Evolutionary conservation across 306 rosid genomes (phyloP).

Genomic region (Sicyos edulis): DNA sequence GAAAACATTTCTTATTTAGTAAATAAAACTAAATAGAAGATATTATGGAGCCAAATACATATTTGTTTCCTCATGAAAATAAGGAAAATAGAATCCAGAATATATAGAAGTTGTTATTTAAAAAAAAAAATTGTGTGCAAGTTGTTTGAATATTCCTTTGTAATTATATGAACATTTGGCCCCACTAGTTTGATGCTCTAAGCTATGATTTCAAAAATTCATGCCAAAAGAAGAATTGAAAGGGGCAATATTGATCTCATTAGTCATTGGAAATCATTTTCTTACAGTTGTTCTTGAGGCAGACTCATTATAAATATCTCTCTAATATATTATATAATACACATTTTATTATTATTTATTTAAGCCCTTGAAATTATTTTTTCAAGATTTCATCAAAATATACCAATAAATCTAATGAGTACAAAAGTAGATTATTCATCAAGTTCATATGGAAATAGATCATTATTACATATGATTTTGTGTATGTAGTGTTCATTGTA

Average conservation of each 20-base stretch:
- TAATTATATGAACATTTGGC: constrained; percentile 11
- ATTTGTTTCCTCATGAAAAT: too few species aligned
- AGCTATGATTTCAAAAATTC: constrained; percentile 13
- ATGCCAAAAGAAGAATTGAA: constrained; percentile 10
- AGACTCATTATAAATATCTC: constrained; percentile 8
- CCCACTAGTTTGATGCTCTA: neutral
- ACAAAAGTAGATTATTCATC: neutral
- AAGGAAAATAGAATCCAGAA: too few species aligned
- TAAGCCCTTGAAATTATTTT: neutral
- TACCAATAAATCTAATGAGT: neutral
- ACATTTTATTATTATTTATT: neutral
- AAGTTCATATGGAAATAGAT: neutral
- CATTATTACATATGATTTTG: neutral
- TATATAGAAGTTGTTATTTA: too few species aligned
- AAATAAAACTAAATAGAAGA: too few species aligned
- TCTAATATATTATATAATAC: neutral
- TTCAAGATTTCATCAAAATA: neutral
- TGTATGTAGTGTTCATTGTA: neutral
- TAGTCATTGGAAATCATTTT: constrained; percentile 2
- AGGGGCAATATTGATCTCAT: neutral
- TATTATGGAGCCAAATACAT: too few species aligned
- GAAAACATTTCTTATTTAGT: neutral
- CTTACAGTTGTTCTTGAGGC: constrained; percentile 1
- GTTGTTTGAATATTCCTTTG: constrained; percentile 5
- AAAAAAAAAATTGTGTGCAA: too few species aligned